A percentile compares a stretch with the other conserved stretches of the same genome.
These are phyloP conservation scores for Babesia gibsoni DNA, from an alignment of 169 alveolate species.

Conservation along the genomic window DNA sequence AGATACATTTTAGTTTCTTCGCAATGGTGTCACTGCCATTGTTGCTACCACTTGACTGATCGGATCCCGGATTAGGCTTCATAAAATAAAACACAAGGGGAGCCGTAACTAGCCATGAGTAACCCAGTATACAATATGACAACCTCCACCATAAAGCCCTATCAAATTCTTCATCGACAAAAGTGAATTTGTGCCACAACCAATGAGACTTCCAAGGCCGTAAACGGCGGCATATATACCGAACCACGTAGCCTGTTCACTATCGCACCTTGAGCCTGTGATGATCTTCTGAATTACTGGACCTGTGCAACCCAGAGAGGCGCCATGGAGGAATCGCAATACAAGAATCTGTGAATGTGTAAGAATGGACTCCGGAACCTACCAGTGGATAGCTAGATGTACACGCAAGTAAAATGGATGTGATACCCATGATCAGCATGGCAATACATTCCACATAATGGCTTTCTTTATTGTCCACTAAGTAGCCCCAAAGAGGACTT, in stretches of 20 bases:
- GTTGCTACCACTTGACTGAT: no score
- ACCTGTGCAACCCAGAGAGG: constrained; percentile 42
- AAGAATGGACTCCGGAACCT: background rate
- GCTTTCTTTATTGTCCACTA: constrained; percentile 83
- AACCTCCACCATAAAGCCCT: constrained; percentile 42
- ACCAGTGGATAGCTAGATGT: constrained; percentile 25
- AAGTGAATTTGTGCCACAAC: constrained; percentile 6
- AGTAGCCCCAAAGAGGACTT: constrained; percentile 87
- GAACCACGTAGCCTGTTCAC: constrained; percentile 12
- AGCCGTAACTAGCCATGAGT: background rate
- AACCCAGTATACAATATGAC: constrained; percentile 16
- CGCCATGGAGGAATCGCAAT: constrained; percentile 43
- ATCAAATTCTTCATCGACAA: background rate
- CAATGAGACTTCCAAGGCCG: constrained; percentile 41
- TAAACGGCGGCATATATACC: constrained; percentile 35
- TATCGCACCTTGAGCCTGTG: constrained; percentile 5
- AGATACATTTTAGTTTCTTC: no score
- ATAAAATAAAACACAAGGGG: background rate
- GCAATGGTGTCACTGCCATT: no score
- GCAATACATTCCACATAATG: constrained; percentile 81
- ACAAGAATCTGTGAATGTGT: constrained; percentile 12
- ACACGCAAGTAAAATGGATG: constrained; percentile 73
- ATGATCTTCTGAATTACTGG: constrained; percentile 47
- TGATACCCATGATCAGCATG: constrained; percentile 81
- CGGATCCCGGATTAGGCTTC: no score